Evolutionary conservation across 768 basidiomycete species (phyloP).

Genomic region (Russula vinacea): DNA sequence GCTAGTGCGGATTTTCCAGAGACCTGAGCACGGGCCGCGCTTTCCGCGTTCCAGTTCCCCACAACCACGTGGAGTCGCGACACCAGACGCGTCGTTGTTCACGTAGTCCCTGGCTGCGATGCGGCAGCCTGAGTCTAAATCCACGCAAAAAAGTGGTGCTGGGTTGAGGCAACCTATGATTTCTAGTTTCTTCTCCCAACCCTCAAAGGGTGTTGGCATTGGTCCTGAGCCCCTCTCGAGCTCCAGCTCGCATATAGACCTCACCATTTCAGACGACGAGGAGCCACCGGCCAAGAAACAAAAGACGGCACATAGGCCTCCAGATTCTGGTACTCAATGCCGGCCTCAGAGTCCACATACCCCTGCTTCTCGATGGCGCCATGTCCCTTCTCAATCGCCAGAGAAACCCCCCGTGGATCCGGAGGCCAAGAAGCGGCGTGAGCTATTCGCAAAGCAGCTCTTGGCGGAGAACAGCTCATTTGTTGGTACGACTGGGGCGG

Average conservation of each 20-base stretch:
- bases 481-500: neutral
- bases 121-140: neutral
- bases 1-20: neutral
- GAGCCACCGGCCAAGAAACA: constrained; percentile 22
- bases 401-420: constrained; percentile 18
- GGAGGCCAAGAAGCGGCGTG: constrained; percentile 17
- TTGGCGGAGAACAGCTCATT: constrained; percentile 18
- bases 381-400: constrained; percentile 23
- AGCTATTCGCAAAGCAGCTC: constrained; percentile 24
- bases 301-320: constrained; percentile 7
- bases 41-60: neutral
- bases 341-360: neutral
- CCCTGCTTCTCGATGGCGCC: constrained; percentile 24
- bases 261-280: constrained; percentile 28
- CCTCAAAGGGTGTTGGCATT: neutral
- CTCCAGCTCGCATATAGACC: constrained; percentile 25
- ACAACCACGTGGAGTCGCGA: constrained; percentile 4
- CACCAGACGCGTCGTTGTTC: neutral
- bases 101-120: neutral
- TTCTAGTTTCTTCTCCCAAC: constrained; percentile 25
- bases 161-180: constrained; percentile 28
- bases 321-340: constrained; percentile 4
- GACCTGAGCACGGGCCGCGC: neutral
- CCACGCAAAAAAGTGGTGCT: constrained; percentile 1
- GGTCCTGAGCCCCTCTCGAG: constrained; percentile 7